These are phyloP conservation scores for Cyanidioschyzon merolae DNA, from an alignment of 23 red algal genomes.

Conservation along the genomic window DNA sequence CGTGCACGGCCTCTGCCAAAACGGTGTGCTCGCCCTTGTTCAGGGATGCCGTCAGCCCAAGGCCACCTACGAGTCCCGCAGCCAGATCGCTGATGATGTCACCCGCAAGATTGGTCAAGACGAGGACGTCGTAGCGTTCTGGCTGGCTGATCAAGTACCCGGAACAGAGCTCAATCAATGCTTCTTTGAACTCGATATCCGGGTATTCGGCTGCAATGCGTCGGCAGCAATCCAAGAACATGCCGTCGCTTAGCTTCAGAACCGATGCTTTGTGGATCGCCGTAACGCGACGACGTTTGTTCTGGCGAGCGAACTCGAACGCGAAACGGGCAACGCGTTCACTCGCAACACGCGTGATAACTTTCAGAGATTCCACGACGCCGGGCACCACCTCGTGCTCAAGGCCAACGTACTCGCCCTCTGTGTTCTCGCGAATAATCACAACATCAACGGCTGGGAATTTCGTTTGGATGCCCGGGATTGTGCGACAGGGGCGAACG, in stretches of 20 bases:
- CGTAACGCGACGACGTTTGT: slow-evolving; percentile 80
- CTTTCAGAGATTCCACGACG: slow-evolving; percentile 88
- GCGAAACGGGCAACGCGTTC: slow-evolving; percentile 77
- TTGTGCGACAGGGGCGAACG: slow-evolving; percentile 72
- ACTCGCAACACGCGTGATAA: slow-evolving; percentile 57
- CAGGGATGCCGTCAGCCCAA: slow-evolving; percentile 74
- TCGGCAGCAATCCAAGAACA: slow-evolving; percentile 74
- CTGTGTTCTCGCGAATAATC: slow-evolving; percentile 95
- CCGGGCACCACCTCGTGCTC: slow-evolving; percentile 81
- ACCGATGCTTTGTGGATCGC: slow-evolving; percentile 93
- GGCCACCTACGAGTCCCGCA: slow-evolving; percentile 66
- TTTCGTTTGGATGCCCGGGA: slow-evolving; percentile 73
- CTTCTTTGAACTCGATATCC: slow-evolving; percentile 75
- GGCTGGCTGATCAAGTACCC: slow-evolving; percentile 75
- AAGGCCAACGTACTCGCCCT: slow-evolving; percentile 94
- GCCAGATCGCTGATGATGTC: slow-evolving; percentile 89
- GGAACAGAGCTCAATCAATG: slow-evolving; percentile 90
- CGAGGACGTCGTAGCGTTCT: slow-evolving; percentile 91
- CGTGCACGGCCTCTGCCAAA: slow-evolving; percentile 73
- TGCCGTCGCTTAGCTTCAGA: slow-evolving; percentile 82
- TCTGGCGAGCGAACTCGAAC: slow-evolving; percentile 70
- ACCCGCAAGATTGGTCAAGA: slow-evolving; percentile 93
- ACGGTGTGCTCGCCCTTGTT: slow-evolving; percentile 68
- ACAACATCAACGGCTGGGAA: slow-evolving; percentile 73
- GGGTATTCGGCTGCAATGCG: slow-evolving; percentile 71